Base-by-base conservation (phyloP, 345 rosid species). In the Populus alba region DNA sequence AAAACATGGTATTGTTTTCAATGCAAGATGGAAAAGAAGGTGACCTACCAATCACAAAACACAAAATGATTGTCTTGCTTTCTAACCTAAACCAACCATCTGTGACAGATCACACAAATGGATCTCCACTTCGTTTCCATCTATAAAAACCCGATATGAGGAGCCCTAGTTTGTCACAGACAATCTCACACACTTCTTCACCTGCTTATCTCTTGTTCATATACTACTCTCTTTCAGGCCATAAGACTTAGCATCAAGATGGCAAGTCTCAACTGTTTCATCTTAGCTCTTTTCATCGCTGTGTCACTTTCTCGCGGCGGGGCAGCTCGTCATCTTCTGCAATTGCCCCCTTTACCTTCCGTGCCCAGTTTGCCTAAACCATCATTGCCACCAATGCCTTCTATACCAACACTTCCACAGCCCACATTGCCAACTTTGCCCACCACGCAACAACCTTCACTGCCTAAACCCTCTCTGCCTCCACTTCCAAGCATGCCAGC, bases 271-370 rank as follows among this genome's bases (percentile, higher is more conserved):
- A 80, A 71, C n/a, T 33, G 41, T 61, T 49, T 68, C 29, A 2
- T 33, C 41, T 22, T 77, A 1, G 73, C 68, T 10, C 25, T 81
- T 51, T 74, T 73, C n/a, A 27, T 81, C 22, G 72, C 78, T 22
- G 29, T 83, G 11, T 68, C 79, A 3, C 73, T 78, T 37, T 72
- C 79, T 1, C 37, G 77, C 2, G 71, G 80, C 49, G 6, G 25
- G 39, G 87, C 85, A 17, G 83, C 85, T 53, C 85, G 88, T 22
- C 65, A 77, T 57, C 84, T 85, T 15, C 49, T 83, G 55, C 84
- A 82, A 66, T 0, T 79, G 29, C 76, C 72, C 31, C 31, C 31
- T 29, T 2, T 29, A 29, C 31, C 31, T 29, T 29, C 31, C 31
- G 31, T 79, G 41, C 76, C 72, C 0, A 41, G 77, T 47, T 23